Conservation (phyloP, 176 grass and related monocot genomes). For the Echinochloa phyllopogon region DNA sequence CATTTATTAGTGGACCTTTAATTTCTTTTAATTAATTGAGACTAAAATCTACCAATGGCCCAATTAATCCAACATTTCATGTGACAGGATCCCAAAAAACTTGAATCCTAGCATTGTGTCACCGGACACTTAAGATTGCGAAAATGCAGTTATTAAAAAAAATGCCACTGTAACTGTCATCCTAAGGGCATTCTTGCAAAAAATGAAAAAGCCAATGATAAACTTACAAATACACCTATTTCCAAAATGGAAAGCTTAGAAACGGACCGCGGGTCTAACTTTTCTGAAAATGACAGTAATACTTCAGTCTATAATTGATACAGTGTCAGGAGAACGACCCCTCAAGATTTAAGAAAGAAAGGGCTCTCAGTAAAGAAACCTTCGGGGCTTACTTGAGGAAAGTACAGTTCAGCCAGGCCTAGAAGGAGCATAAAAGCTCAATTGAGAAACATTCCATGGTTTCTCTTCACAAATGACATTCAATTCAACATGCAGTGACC, state of each 20-base stretch:
- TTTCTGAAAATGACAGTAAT: conserved; percentile 14
- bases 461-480: conserved; percentile 20
- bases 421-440: conserved; percentile 3
- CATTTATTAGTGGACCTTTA: no score
- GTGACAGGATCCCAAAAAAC: no score
- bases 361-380: not conserved
- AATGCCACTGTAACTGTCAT: no score
- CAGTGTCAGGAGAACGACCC: conserved; percentile 19
- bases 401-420: not conserved
- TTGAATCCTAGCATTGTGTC: no score
- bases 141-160: no score
- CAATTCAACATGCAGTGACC: conserved; percentile 7
- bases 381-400: not conserved
- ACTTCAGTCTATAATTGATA: conserved; percentile 21
- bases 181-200: no score
- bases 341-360: conserved; percentile 15
- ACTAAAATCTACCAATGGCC: no score
- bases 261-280: not conserved
- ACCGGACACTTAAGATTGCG: no score
- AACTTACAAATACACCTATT: not conserved
- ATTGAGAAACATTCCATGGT: not conserved
- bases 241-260: not conserved
- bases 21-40: no score
- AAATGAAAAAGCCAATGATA: not conserved
- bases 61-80: no score